These are phyloP conservation scores for Citrus cavaleriei DNA, from an alignment of 345 rosid species.

Conservation along the genomic window DNA sequence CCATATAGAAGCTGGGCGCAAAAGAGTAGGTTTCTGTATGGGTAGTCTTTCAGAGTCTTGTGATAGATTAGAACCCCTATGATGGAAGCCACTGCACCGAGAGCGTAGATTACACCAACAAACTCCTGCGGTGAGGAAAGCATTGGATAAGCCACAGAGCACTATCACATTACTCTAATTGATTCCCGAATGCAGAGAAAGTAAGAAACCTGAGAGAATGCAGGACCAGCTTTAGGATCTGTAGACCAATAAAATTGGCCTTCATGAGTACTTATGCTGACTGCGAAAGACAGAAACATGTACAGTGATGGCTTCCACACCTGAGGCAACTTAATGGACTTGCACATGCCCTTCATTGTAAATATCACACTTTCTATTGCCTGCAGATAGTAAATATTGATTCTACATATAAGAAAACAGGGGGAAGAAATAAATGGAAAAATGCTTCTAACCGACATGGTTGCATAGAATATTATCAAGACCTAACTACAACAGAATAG, in stretches of 20 bases:
- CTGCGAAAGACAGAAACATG: conserved; percentile 72
- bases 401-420: neutral
- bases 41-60: conserved; percentile 54
- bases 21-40: conserved; percentile 60
- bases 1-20: conserved; percentile 60
- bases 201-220: conserved; percentile 60
- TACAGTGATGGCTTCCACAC: conserved; percentile 88
- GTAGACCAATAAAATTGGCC: conserved; percentile 88
- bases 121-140: conserved; percentile 43
- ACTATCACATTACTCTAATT: neutral
- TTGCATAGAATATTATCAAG: neutral
- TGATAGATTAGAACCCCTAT: conserved; percentile 73
- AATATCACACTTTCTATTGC: conserved; percentile 35
- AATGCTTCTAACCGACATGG: neutral
- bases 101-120: conserved; percentile 58
- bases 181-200: neutral
- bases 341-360: conserved; percentile 52
- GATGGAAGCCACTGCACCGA: conserved; percentile 78
- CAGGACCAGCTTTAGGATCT: conserved; percentile 73
- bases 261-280: conserved; percentile 77
- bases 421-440: neutral
- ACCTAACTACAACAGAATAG: neutral
- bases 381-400: conserved; percentile 24
- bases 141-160: neutral
- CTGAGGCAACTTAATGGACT: conserved; percentile 61